Evolutionary conservation across 768 basidiomycete genomes (phyloP).

Genomic region (Scleroderma bovista): DNA sequence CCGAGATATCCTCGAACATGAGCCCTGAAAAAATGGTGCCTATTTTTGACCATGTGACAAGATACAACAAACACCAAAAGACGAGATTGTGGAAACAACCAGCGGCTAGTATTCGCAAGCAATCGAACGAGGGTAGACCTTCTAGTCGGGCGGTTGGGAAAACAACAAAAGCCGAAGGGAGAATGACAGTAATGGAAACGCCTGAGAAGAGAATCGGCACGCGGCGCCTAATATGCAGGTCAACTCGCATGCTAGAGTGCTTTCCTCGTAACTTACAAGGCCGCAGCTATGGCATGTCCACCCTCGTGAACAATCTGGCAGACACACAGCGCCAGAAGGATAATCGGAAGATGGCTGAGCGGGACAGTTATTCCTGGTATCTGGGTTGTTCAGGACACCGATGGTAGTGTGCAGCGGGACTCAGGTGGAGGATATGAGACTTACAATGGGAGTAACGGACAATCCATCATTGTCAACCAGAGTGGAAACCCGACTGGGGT

Average conservation of each 20-base stretch:
- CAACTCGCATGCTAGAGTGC: not conserved
- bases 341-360: constrained; percentile 59
- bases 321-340: constrained; percentile 55
- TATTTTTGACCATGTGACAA: constrained; percentile 29
- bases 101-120: constrained; percentile 60
- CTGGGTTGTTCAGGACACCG: too few species aligned
- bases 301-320: constrained; percentile 75
- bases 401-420: not conserved
- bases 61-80: constrained; percentile 45
- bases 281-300: constrained; percentile 74
- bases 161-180: constrained; percentile 74
- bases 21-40: constrained; percentile 24
- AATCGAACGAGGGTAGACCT: constrained; percentile 34
- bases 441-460: constrained; percentile 28
- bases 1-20: constrained; percentile 49
- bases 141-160: constrained; percentile 43
- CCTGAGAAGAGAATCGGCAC: constrained; percentile 60
- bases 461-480: constrained; percentile 2
- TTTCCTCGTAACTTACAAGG: constrained; percentile 46
- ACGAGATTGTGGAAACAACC: constrained; percentile 78
- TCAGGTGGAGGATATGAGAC: constrained; percentile 7
- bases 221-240: constrained; percentile 44
- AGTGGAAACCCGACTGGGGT: not conserved
- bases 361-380: constrained; percentile 83
- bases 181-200: constrained; percentile 49